Percentiles rank a stretch among this genome's conserved stretches.
These are phyloP conservation scores for Blastobotrys chiropterorum DNA, from an alignment of 805 yeast species.

Conservation along the genomic window DNA sequence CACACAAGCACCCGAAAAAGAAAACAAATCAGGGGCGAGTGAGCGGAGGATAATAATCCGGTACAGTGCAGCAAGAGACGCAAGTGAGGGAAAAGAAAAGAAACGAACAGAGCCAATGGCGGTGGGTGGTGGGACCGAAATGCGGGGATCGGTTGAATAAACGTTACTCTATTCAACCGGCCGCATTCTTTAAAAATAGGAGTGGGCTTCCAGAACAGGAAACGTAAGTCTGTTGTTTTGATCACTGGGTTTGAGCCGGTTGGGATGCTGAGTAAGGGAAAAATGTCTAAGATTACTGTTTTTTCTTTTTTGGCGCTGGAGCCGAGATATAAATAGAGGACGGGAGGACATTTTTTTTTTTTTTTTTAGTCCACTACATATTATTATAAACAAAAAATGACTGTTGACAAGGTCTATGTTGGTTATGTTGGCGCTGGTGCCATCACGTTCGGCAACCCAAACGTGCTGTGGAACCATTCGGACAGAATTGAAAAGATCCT, in stretches of 20 bases:
- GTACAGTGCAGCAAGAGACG: not conserved
- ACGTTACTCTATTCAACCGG: not conserved
- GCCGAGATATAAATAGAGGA: not conserved
- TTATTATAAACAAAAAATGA: not conserved
- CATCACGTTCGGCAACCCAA: constrained; percentile 18
- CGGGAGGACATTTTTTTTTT: not conserved
- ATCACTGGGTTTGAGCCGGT: not conserved
- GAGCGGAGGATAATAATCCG: not conserved
- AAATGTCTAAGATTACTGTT: not conserved
- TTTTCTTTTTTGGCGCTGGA: not conserved
- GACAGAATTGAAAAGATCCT: constrained; percentile 15
- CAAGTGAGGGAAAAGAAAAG: not conserved
- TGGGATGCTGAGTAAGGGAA: not conserved
- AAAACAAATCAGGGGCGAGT: not conserved
- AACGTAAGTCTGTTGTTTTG: not conserved
- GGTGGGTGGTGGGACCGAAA: not conserved
- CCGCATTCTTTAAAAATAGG: not conserved
- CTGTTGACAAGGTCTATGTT: not conserved
- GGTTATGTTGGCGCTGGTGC: constrained; percentile 13
- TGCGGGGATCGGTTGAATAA: not conserved
- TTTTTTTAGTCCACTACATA: not conserved
- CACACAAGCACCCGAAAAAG: not conserved
- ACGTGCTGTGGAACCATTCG: constrained; percentile 20
- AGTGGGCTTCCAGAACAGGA: not conserved
- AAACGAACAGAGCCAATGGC: not conserved